phyloP scores from a whole-genome alignment of 2,329 filamentous ascomycete genomes.

The Epichloe elymi region DNA sequence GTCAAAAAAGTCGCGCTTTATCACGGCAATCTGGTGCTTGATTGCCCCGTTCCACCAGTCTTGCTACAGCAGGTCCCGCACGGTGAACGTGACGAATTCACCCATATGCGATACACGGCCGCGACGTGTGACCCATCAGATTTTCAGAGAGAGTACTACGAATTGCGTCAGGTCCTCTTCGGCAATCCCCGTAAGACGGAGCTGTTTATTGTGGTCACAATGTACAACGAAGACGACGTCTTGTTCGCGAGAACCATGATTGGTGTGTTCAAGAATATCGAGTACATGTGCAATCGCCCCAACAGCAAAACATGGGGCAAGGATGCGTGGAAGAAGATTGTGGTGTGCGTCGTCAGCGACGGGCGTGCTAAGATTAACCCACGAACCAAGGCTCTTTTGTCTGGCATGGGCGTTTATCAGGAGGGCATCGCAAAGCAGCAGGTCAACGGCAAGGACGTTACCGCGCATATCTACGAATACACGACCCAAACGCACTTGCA shows the following conservation, averaged over 20 bases:
- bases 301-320: constrained; percentile 97
- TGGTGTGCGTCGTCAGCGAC: constrained; percentile 94
- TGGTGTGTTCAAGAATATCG: constrained; percentile 96
- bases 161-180: constrained; percentile 79
- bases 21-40: constrained; percentile 89
- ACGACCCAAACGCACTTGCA: constrained; percentile 76
- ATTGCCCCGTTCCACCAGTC: constrained; percentile 86
- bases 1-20: constrained; percentile 98
- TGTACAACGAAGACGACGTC: constrained; percentile 99
- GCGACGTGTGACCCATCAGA: constrained; percentile 86
- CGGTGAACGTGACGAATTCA: constrained; percentile 83
- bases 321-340: constrained; percentile 99
- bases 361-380: constrained; percentile 95
- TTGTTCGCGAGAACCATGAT: constrained; percentile 91
- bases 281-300: constrained; percentile 89
- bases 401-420: constrained; percentile 92
- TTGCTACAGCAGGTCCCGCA: constrained; percentile 81
- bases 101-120: constrained; percentile 85
- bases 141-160: constrained; percentile 83
- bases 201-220: constrained; percentile 90
- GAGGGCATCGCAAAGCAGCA: constrained; percentile 98
- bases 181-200: constrained; percentile 88
- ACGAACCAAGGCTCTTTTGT: constrained; percentile 75
- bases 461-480: constrained; percentile 95
- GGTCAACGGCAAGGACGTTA: constrained; percentile 92